These are phyloP conservation scores for Myriangium duriaei DNA, from an alignment of 2,329 filamentous ascomycete species.

Conservation along the genomic window DNA sequence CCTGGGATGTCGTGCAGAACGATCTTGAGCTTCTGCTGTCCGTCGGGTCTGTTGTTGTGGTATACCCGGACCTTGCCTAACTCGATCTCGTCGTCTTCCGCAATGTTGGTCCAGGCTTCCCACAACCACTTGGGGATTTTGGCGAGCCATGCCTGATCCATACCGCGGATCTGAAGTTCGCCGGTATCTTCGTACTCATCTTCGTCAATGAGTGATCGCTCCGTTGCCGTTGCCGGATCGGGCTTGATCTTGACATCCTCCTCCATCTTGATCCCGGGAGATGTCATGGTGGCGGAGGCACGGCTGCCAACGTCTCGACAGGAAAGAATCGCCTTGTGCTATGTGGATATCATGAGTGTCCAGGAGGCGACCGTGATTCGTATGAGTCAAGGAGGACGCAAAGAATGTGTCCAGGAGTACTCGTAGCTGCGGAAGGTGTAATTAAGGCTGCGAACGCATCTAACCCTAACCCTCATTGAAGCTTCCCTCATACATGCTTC, in stretches of 20 bases:
- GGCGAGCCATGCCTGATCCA: conserved; percentile 47
- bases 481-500: too few relatives aligned
- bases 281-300: conserved; percentile 3
- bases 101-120: conserved; percentile 63
- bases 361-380: too few relatives aligned
- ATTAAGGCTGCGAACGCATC: too few relatives aligned
- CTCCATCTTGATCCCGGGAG: conserved; percentile 31
- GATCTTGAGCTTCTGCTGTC: conserved; percentile 36
- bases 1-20: conserved; percentile 51
- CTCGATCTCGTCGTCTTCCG: conserved; percentile 70
- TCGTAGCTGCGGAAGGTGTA: too few relatives aligned
- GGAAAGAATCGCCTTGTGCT: too few relatives aligned
- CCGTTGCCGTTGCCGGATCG: conserved; percentile 23
- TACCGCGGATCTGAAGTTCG: conserved; percentile 23
- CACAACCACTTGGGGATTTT: conserved; percentile 70
- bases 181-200: conserved; percentile 33
- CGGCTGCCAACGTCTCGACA: too few relatives aligned
- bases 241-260: conserved; percentile 25
- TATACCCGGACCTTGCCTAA: conserved; percentile 57
- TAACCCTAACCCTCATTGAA: too few relatives aligned
- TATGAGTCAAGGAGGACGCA: too few relatives aligned
- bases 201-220: conserved; percentile 17
- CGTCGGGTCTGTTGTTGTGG: conserved; percentile 13
- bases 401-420: too few relatives aligned
- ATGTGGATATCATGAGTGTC: too few relatives aligned